Base-by-base conservation (phyloP, 139 green algal genomes). In the Mesotaenium endlicherianum region DNA sequence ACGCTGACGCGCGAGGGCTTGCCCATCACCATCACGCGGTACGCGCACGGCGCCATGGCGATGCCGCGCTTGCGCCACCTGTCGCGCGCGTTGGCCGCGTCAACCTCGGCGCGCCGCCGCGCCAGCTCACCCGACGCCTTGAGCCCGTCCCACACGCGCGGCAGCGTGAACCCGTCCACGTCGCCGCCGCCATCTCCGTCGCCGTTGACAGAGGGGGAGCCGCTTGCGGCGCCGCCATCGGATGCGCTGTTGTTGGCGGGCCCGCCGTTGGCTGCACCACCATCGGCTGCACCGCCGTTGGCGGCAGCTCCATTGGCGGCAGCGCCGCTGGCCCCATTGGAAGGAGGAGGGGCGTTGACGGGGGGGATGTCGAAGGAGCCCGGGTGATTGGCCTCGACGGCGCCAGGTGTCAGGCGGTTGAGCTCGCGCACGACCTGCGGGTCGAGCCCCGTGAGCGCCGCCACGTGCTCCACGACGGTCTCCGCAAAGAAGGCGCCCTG, bases 11-110 rank as follows among this genome's bases (percentile, higher is more conserved):
- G 60, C 40, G 81, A 68, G 0, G 44, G 49, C 72, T 93, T 89
- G 69, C 80, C 49, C 34, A 89, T 92, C 90, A 97, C 95, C 26
- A 89, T 89, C 77, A 97, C 95, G 85, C 92, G 94, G 89, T 98
- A 98, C 90, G 96, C 97, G 84, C 93, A 97, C 75, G 95, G 94
- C 0, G 91, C 88, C 1, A 91, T 75, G 1, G 95, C 91, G 16
- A 98, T 64, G 53, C 95, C 95, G 16, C 95, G 91, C 89, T 98
- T 98, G 80, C 92, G 89, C 80, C 85, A 95, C 44, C 85, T 86
- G 77, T 91, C 85, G 20, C 39, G 75, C 3, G 41, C 31, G 79
- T 95, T 97, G 90, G 94, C 98, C 2, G 86, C 84, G 1, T 86
- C 84, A 26, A 92, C 89, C 14, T 76, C 70, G 8, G 14, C 42